Percentiles rank a stretch among this genome's conserved stretches.
phyloP scores from a whole-genome alignment of 148 eudicot genomes.

The Silene uniflora region DNA sequence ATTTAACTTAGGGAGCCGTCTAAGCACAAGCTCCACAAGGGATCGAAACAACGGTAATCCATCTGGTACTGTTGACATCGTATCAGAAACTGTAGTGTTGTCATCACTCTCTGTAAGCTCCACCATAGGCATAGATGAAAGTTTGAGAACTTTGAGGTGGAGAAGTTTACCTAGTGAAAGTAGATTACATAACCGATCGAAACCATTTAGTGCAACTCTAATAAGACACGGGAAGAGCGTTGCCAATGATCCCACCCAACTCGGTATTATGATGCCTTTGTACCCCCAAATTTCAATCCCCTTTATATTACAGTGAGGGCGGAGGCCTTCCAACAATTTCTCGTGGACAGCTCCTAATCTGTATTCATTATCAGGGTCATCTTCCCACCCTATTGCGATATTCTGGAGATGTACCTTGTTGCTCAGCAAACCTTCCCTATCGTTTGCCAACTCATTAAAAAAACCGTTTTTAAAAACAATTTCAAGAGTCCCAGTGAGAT shows the following conservation, averaged over 20 bases:
- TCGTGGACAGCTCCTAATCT: no score
- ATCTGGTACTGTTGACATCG: no score
- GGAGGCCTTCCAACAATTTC: no score
- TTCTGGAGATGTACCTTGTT: no score
- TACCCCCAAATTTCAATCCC: not conserved
- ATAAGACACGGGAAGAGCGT: slow-evolving; percentile 9
- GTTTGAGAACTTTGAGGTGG: no score
- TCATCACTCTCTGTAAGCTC: no score
- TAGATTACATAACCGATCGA: not conserved
- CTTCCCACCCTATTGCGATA: not conserved
- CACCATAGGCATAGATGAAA: no score
- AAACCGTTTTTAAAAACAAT: not conserved
- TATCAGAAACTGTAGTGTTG: no score
- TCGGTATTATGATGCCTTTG: not conserved
- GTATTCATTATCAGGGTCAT: not conserved
- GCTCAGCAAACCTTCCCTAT: not conserved
- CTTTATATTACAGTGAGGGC: no score
- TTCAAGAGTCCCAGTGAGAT: no score
- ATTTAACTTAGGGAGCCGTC: slow-evolving; percentile 10
- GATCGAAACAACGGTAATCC: slow-evolving; percentile 2
- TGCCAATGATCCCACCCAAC: not conserved
- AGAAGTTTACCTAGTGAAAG: not conserved
- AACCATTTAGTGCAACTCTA: not conserved
- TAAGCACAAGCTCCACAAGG: slow-evolving; percentile 1
- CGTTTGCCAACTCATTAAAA: not conserved